Evolutionary conservation across 768 basidiomycete species (phyloP).

Genomic region (Kwoniella dendrophila): DNA sequence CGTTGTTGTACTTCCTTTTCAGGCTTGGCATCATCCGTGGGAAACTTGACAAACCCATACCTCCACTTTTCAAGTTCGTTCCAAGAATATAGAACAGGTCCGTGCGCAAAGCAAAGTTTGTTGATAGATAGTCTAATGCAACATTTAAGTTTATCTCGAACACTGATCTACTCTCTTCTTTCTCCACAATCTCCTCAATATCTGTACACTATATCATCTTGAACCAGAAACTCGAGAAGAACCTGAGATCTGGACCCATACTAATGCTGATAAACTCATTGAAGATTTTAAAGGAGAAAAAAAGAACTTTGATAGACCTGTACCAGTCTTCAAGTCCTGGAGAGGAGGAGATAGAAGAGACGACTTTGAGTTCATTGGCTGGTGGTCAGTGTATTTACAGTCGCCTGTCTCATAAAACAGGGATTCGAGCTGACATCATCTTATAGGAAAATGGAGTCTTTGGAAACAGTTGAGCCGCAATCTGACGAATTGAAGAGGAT

Average conservation of each 20-base stretch:
- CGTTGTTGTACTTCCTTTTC: too few species aligned
- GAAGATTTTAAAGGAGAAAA: conserved; percentile 30
- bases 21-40: conserved; percentile 1
- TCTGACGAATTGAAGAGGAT: conserved; percentile 32
- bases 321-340: conserved; percentile 34
- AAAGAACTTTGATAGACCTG: conserved; percentile 37
- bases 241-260: conserved; percentile 39
- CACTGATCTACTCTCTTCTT: too few species aligned
- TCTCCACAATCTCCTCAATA: too few species aligned
- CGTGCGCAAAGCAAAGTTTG: too few species aligned
- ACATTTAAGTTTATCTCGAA: too few species aligned
- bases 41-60: background rate
- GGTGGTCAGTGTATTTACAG: conserved; percentile 36
- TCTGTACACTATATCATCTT: too few species aligned
- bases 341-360: background rate
- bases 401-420: background rate
- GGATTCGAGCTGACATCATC: background rate
- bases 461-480: conserved; percentile 24
- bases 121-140: too few species aligned
- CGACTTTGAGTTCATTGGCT: conserved; percentile 27
- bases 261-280: conserved; percentile 28
- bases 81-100: background rate
- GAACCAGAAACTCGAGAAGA: background rate
- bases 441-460: conserved; percentile 25
- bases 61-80: conserved; percentile 9